Percentiles rank a stretch among this genome's conserved stretches.
Conservation (phyloP, 1,284 basidiomycete genomes). For the Sanghuangporus sanghuang region DNA sequence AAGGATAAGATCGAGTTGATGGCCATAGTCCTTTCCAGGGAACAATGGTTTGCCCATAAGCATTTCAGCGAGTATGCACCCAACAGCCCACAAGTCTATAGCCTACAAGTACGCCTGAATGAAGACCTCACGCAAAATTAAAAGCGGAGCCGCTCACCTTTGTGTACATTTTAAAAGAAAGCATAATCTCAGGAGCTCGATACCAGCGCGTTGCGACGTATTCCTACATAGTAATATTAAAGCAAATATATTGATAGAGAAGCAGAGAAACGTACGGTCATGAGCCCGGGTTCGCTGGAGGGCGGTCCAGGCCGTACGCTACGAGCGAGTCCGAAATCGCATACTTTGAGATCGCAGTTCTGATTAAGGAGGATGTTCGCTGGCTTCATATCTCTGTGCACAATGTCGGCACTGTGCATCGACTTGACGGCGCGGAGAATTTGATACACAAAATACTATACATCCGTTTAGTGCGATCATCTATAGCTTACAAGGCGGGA, state of each 20-base stretch:
- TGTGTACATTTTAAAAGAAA: slow-evolving; percentile 94
- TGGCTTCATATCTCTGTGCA: slow-evolving; percentile 97
- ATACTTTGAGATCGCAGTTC: slow-evolving; percentile 97
- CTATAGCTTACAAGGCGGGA: slow-evolving; percentile 2
- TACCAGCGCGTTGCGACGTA: slow-evolving; percentile 98
- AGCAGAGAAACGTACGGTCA: slow-evolving; percentile 47
- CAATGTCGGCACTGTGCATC: slow-evolving; percentile 97
- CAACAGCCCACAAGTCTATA: slow-evolving; percentile 98
- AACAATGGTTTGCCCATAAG: slow-evolving; percentile 96
- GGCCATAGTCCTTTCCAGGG: slow-evolving; percentile 97
- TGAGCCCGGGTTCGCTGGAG: slow-evolving; percentile 46
- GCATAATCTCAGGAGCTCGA: slow-evolving; percentile 94
- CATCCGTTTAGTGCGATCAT: slow-evolving; percentile 93
- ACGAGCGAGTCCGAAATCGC: slow-evolving; percentile 96
- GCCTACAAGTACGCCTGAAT: slow-evolving; percentile 51
- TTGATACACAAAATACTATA: slow-evolving; percentile 98
- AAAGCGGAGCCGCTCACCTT: slow-evolving; percentile 25
- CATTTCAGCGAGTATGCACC: slow-evolving; percentile 97
- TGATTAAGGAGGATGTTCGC: slow-evolving; percentile 96
- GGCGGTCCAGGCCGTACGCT: slow-evolving; percentile 65
- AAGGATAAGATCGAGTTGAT: slow-evolving; percentile 97
- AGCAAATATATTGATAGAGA: neutral
- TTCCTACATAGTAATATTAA: slow-evolving; percentile 76
- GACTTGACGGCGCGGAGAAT: slow-evolving; percentile 98
- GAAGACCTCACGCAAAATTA: slow-evolving; percentile 6